Base-by-base conservation (phyloP, 148 eudicot genomes). In the Nepenthes mirabilis region DNA sequence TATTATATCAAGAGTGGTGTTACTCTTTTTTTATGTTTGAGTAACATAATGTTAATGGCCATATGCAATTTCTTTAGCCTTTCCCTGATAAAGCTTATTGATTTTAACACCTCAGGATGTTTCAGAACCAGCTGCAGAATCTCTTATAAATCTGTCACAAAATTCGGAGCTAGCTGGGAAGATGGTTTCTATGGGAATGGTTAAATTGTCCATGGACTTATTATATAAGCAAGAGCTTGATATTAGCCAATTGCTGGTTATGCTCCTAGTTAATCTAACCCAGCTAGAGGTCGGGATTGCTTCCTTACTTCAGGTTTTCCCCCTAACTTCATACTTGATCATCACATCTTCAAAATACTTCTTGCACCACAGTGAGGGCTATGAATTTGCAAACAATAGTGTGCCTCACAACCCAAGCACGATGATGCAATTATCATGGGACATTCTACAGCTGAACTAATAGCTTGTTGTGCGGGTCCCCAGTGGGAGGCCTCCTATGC, bases 221-320 rank as follows among this genome's bases (percentile, higher is more conserved):
- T 66, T 93, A 34, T 93, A 86, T 69, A 89, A 80, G 77, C 74
- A 79, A 55, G 91, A 72, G 37, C 68, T 79, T 43, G 73, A 56
- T 36, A 77, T 93, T 69, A 72, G 68, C 32, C 68, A 62, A 43
- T 75, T 86, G 65, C 81, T 93, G 66, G 84, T 83, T 62, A 88
- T 93, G 99, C 81, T 93, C 62, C 77, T 93, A 47, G 91, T 93
- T 61, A 93, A 93, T 77, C 96, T 93, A 59, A 93, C 96, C 47
- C 99, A 84, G 78, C 68, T 86, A 65, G 96, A 93, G 74, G 87
- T 77, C 66, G 99, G 99, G 69, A 74, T 88, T 64, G 76, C 80
- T 59, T 86, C 88, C 57, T 79, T 91, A 74, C 96, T 91, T 71
- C 98, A 91, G 96, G 98, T 88, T 74, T 76, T 70, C 73, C 66